A percentile compares a stretch with the other conserved stretches of the same genome.
Conservation (phyloP, 164 flowering plant species). For the Chloranthus sessilifolius region DNA sequence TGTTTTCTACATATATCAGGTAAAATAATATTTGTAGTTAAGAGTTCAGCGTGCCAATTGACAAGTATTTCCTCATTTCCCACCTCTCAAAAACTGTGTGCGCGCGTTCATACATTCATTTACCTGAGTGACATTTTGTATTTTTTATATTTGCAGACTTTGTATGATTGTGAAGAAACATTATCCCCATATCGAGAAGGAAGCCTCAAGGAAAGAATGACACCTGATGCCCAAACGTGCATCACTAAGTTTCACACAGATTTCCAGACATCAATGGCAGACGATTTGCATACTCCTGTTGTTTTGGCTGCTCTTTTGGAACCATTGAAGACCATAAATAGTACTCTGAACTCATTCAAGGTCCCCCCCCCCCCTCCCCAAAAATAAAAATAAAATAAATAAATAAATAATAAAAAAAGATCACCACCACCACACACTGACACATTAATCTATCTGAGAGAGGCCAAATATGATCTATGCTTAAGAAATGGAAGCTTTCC, state of each 20-base stretch:
- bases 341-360: slow-evolving; percentile 45
- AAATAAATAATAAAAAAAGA: too few relatives aligned
- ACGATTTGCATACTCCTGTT: slow-evolving; percentile 66
- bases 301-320: slow-evolving; percentile 54
- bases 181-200: slow-evolving; percentile 34
- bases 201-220: slow-evolving; percentile 26
- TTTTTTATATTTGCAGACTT: slow-evolving; percentile 41
- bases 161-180: slow-evolving; percentile 67
- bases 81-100: background rate
- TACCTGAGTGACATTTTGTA: background rate
- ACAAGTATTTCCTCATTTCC: background rate
- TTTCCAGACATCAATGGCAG: slow-evolving; percentile 60
- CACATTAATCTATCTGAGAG: too few relatives aligned
- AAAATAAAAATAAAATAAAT: too few relatives aligned
- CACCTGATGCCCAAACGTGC: slow-evolving; percentile 47
- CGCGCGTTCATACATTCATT: too few relatives aligned
- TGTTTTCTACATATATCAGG: slow-evolving; percentile 81
- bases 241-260: slow-evolving; percentile 47
- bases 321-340: slow-evolving; percentile 56
- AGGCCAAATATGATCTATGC: too few relatives aligned
- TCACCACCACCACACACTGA: too few relatives aligned
- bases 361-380: too few relatives aligned
- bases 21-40: slow-evolving; percentile 18
- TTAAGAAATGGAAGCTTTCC: too few relatives aligned
- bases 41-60: background rate